Percentiles rank a stretch among this genome's conserved stretches.
Conservation (phyloP, 768 basidiomycete genomes). For the Pleurotus djamor region DNA sequence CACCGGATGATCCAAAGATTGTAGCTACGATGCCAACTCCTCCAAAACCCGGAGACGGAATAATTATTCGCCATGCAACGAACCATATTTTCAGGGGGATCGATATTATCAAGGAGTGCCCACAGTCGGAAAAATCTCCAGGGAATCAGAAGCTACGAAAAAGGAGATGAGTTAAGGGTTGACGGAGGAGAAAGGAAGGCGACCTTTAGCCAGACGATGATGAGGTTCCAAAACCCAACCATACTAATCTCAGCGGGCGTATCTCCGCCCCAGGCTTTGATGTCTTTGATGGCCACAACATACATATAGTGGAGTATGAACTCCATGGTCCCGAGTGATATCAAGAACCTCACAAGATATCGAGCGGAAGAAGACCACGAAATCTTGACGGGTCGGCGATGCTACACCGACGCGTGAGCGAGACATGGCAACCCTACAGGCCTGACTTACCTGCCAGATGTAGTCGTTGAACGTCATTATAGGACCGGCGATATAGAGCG, state of each 20-base stretch:
- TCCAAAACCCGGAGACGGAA: constrained; percentile 90
- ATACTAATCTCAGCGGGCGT: constrained; percentile 81
- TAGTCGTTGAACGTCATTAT: constrained; percentile 97
- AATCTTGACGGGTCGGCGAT: constrained; percentile 56
- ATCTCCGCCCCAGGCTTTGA: constrained; percentile 76
- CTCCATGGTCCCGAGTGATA: constrained; percentile 84
- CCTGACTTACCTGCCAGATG: constrained; percentile 75
- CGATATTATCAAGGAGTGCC: constrained; percentile 85
- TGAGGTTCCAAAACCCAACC: constrained; percentile 97
- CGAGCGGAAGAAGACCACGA: constrained; percentile 33
- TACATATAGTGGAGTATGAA: constrained; percentile 92
- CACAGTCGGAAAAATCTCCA: constrained; percentile 98
- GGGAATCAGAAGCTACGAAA: constrained; percentile 78
- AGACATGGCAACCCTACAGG: background rate
- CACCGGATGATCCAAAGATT: constrained; percentile 94
- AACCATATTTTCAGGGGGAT: constrained; percentile 98
- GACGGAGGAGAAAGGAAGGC: background rate
- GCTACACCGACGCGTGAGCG: constrained; percentile 30
- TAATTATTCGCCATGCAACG: constrained; percentile 99
- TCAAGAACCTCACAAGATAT: constrained; percentile 72
- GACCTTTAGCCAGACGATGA: constrained; percentile 96
- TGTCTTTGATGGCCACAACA: constrained; percentile 93
- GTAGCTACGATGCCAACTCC: constrained; percentile 95
- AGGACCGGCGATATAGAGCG: constrained; percentile 94
- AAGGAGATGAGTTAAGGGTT: background rate